Conservation (phyloP, 192 early-diverging fungal genomes). For the Allomyces arbusculus region DNA sequence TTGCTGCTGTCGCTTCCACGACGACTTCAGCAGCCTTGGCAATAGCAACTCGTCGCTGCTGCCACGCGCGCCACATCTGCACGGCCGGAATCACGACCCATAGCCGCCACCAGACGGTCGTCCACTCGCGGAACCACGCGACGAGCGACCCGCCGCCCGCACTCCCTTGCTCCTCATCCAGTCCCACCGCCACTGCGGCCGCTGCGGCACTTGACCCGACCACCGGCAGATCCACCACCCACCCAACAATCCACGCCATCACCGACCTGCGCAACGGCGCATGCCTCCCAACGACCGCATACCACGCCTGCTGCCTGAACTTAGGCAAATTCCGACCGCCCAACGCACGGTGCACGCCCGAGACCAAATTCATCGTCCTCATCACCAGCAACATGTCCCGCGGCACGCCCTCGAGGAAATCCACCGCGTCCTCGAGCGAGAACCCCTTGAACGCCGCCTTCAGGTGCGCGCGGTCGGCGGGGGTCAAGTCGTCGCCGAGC, state of each 20-base stretch:
- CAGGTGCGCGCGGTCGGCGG: constrained; percentile 10
- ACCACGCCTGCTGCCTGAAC: neutral
- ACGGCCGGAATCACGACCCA: too few species aligned
- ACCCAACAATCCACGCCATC: neutral
- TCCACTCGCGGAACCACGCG: neutral
- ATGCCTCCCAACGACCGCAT: neutral
- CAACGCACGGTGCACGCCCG: constrained; percentile 24
- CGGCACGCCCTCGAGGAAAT: constrained; percentile 26
- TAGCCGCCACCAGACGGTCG: too few species aligned
- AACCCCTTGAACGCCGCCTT: constrained; percentile 8
- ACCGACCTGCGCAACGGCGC: neutral
- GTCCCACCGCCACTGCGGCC: neutral
- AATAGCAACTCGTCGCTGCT: too few species aligned
- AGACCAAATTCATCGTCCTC: constrained; percentile 25
- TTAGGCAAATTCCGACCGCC: constrained; percentile 15
- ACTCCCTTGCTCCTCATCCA: neutral
- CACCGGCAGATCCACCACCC: neutral
- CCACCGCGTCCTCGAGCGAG: constrained; percentile 24
- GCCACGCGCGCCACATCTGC: too few species aligned
- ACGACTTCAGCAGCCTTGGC: too few species aligned
- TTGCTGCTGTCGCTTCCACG: too few species aligned
- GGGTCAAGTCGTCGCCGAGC: constrained; percentile 1
- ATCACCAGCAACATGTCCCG: constrained; percentile 31
- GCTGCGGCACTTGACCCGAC: neutral
- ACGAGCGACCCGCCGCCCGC: neutral